Percentiles rank a stretch among this genome's conserved stretches.
Evolutionary conservation across 2,329 filamentous ascomycete genomes (phyloP).

Genomic region (Delphinella strobiligena): DNA sequence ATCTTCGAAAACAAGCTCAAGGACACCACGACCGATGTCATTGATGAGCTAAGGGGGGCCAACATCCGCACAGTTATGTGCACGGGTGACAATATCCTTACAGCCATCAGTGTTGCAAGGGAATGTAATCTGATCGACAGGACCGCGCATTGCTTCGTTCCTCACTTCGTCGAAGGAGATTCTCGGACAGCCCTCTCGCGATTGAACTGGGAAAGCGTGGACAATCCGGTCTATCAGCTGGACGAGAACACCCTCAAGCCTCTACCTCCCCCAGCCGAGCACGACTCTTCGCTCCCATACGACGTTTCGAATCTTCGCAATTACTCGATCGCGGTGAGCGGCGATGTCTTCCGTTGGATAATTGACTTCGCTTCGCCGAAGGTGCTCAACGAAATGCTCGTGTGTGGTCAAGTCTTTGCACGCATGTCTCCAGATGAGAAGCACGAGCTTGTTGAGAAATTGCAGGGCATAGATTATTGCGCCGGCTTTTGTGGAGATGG

Average conservation of each 20-base stretch:
- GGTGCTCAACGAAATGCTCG: slow-evolving; percentile 74
- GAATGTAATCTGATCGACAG: slow-evolving; percentile 76
- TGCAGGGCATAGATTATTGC: slow-evolving; percentile 92
- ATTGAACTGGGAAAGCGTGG: slow-evolving; percentile 88
- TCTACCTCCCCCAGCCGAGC: slow-evolving; percentile 54
- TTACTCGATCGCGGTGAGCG: slow-evolving; percentile 79
- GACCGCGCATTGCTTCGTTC: slow-evolving; percentile 81
- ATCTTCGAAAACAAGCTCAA: slow-evolving; percentile 99
- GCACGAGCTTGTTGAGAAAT: slow-evolving; percentile 90
- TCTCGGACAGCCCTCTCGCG: slow-evolving; percentile 59
- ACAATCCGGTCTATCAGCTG: slow-evolving; percentile 65
- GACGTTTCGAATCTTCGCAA: slow-evolving; percentile 71
- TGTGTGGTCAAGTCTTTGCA: slow-evolving; percentile 84
- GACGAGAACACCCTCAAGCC: slow-evolving; percentile 73
- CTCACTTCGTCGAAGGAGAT: slow-evolving; percentile 73
- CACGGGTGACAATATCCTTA: slow-evolving; percentile 94
- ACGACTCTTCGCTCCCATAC: slow-evolving; percentile 74
- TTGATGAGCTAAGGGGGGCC: slow-evolving; percentile 70
- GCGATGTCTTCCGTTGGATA: slow-evolving; percentile 94
- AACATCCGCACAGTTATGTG: slow-evolving; percentile 91
- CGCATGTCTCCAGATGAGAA: slow-evolving; percentile 99
- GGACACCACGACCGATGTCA: slow-evolving; percentile 65
- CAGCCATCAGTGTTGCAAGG: slow-evolving; percentile 86
- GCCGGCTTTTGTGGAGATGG: slow-evolving; percentile 95
- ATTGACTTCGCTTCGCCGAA: slow-evolving; percentile 80